These are phyloP conservation scores for Mycena sp. DNA, from an alignment of 1,284 basidiomycete genomes.

Conservation along the genomic window DNA sequence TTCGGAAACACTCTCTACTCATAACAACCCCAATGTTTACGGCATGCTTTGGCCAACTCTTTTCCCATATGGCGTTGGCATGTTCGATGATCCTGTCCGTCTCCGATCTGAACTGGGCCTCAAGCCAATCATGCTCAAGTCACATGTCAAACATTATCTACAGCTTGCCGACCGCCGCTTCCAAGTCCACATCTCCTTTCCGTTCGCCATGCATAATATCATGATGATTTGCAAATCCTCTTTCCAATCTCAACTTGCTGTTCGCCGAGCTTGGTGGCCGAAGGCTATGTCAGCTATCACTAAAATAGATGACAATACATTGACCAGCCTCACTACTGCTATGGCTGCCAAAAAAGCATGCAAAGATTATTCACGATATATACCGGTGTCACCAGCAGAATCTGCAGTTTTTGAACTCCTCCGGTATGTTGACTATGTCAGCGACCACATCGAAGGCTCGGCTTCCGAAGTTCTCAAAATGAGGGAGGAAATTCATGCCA, in stretches of 20 bases:
- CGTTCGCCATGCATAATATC: conserved; percentile 27
- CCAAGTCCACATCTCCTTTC: conserved; percentile 20
- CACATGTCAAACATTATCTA: conserved; percentile 17
- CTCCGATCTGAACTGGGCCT: not conserved
- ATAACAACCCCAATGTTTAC: conserved; percentile 18
- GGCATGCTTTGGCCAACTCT: conserved; percentile 21
- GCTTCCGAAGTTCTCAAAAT: not conserved
- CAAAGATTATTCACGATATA: too few relatives aligned
- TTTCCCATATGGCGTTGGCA: conserved; percentile 7
- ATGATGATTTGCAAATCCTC: conserved; percentile 16
- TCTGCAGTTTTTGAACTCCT: conserved; percentile 7
- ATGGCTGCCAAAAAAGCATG: not conserved
- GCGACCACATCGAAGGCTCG: conserved; percentile 15
- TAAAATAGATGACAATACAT: conserved; percentile 1
- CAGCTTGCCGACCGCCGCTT: conserved; percentile 23
- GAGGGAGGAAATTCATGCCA: conserved; percentile 9
- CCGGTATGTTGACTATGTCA: conserved; percentile 13
- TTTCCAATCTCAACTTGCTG: conserved; percentile 17
- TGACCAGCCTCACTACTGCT: not conserved
- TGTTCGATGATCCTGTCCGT: conserved; percentile 21
- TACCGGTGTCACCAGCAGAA: too few relatives aligned
- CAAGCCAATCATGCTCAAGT: conserved; percentile 4
- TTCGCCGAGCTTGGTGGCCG: conserved; percentile 20
- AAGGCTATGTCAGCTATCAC: conserved; percentile 6
- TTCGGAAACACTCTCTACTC: not conserved